Evolutionary conservation across 176 grass and related monocot genomes (phyloP).

Genomic region (Raddia guianensis): DNA sequence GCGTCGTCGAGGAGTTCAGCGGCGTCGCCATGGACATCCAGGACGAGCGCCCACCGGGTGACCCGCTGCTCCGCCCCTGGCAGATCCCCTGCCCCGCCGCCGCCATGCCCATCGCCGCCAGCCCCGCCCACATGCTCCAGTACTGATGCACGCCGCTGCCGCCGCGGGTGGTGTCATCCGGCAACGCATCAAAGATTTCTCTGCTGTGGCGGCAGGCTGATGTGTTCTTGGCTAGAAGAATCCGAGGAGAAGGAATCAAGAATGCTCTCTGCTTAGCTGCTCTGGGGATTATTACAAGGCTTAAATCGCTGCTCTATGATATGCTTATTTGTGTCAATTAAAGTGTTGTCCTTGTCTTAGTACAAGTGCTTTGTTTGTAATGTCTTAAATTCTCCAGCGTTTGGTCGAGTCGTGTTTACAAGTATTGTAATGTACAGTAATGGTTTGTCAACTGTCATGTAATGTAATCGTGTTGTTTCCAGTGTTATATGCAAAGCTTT

Average conservation of each 20-base stretch:
- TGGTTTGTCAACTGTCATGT: conserved; percentile 20
- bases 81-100: conserved; percentile 60
- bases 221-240: conserved; percentile 21
- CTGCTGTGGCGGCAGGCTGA: not conserved
- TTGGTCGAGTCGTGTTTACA: conserved; percentile 11
- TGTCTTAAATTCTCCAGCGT: not conserved
- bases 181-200: conserved; percentile 6
- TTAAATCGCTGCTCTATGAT: conserved; percentile 48
- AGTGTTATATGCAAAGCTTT: conserved; percentile 2
- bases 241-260: not conserved
- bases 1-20: conserved; percentile 69
- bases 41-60: conserved; percentile 56
- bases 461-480: not conserved
- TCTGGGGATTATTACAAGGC: conserved; percentile 30
- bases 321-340: conserved; percentile 13
- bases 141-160: conserved; percentile 28
- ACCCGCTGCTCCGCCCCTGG: conserved; percentile 75
- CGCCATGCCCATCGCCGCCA: conserved; percentile 64
- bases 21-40: conserved; percentile 91
- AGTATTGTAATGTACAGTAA: not conserved
- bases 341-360: conserved; percentile 13
- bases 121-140: conserved; percentile 58
- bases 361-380: conserved; percentile 41
- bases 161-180: not conserved
- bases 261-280: conserved; percentile 25